Conservation (phyloP, 345 rosid genomes). For the Corymbia maculata region DNA sequence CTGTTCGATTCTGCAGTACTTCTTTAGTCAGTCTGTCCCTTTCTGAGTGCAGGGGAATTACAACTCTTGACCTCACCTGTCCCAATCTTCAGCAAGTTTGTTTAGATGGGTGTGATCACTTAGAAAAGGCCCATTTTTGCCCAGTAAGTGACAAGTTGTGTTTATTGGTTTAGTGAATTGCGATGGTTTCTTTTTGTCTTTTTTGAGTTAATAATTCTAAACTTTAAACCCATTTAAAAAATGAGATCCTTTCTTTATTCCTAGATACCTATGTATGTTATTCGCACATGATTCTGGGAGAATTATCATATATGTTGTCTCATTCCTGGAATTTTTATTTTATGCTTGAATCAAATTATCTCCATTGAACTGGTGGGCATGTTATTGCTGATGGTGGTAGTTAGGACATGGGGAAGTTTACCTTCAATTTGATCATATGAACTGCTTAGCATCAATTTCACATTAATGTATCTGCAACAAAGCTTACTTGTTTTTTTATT, state of each 20-base stretch:
- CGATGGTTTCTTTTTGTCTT: neutral
- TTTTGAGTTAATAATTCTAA: neutral
- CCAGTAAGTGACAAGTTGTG: constrained; percentile 51
- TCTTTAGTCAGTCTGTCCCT: constrained; percentile 82
- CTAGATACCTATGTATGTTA: neutral
- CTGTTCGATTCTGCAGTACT: constrained; percentile 59
- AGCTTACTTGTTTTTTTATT: neutral
- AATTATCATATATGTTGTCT: neutral
- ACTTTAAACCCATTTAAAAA: neutral
- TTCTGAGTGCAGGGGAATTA: constrained; percentile 81
- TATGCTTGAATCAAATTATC: neutral
- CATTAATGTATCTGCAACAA: neutral
- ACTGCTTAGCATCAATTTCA: neutral
- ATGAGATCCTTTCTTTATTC: neutral
- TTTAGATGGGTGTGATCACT: constrained; percentile 97
- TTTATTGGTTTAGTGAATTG: neutral
- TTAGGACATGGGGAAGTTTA: neutral
- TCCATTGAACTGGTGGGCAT: neutral
- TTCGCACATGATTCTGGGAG: neutral
- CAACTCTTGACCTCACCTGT: constrained; percentile 67
- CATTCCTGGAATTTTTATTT: neutral
- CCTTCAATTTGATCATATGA: neutral
- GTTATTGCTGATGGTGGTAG: neutral
- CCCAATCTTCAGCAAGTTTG: constrained; percentile 77
- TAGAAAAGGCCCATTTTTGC: constrained; percentile 75